These are phyloP conservation scores for Strobilomyces echinocephalus DNA, from an alignment of 768 basidiomycete species.

Conservation along the genomic window DNA sequence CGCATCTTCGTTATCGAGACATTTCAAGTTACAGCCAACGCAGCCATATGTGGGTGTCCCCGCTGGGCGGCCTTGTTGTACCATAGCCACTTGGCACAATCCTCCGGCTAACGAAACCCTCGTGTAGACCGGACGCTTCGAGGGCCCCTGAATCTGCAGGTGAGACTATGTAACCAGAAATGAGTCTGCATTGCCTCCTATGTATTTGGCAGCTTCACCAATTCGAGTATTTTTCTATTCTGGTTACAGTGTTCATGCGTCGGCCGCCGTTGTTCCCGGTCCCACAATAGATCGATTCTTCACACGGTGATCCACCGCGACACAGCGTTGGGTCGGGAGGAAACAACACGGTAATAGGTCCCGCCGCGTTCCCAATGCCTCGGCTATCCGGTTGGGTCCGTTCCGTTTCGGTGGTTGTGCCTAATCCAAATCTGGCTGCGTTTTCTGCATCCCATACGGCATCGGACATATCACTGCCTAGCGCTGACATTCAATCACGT, in stretches of 20 bases:
- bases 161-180: background rate
- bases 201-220: background rate
- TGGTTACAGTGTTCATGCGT: too few species aligned
- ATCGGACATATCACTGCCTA: background rate
- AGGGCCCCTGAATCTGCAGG: background rate
- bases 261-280: too few species aligned
- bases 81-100: background rate
- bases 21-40: too few species aligned
- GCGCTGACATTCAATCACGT: background rate
- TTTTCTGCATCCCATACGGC: background rate
- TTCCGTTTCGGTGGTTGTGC: constrained; percentile 2
- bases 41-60: background rate
- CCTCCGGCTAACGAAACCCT: constrained; percentile 4
- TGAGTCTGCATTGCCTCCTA: background rate
- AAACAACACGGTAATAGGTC: background rate
- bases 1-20: background rate
- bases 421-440: constrained; percentile 7
- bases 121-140: background rate
- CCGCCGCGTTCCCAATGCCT: too few species aligned
- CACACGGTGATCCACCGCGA: too few species aligned
- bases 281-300: background rate
- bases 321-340: background rate
- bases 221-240: background rate
- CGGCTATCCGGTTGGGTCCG: background rate
- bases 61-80: background rate